Percentiles rank a stretch among this genome's conserved stretches.
Evolutionary conservation across 164 flowering plant genomes (phyloP).

Genomic region (Echeveria elegans): DNA sequence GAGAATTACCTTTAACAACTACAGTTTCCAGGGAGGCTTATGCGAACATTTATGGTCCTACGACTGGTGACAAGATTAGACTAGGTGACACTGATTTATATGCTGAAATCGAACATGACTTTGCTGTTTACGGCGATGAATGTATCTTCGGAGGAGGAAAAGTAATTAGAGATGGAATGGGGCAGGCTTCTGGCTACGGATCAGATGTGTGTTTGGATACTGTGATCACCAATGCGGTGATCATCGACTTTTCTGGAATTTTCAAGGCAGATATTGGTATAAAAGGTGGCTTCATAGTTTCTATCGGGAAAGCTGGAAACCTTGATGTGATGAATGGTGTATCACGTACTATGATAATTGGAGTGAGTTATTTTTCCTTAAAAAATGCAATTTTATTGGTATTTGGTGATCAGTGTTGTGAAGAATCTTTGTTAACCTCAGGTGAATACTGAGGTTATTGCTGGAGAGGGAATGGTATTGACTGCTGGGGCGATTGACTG

Average conservation of each 20-base stretch:
- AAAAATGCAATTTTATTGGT: neutral
- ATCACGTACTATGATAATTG: constrained; percentile 53
- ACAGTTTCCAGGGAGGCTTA: constrained; percentile 58
- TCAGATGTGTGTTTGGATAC: constrained; percentile 55
- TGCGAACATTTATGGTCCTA: constrained; percentile 91
- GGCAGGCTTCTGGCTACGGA: constrained; percentile 64
- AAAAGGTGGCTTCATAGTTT: constrained; percentile 50
- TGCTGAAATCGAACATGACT: constrained; percentile 85
- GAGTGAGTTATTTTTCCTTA: constrained; percentile 41
- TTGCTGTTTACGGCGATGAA: constrained; percentile 87
- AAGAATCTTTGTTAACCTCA: constrained; percentile 18
- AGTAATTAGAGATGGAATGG: constrained; percentile 95
- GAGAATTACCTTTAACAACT: constrained; percentile 31
- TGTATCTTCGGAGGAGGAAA: constrained; percentile 98
- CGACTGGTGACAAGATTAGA: constrained; percentile 80
- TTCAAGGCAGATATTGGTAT: constrained; percentile 96
- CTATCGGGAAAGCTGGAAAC: constrained; percentile 87
- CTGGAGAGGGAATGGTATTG: constrained; percentile 85
- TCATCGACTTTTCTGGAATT: constrained; percentile 81
- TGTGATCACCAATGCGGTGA: constrained; percentile 85
- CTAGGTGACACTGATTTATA: constrained; percentile 87
- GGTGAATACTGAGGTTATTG: constrained; percentile 92
- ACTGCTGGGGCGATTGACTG: constrained; percentile 98
- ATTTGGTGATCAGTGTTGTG: neutral
- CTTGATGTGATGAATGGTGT: constrained; percentile 82